Evolutionary conservation across 495 filamentous ascomycete species (phyloP).

Genomic region (Bacidia gigantensis): DNA sequence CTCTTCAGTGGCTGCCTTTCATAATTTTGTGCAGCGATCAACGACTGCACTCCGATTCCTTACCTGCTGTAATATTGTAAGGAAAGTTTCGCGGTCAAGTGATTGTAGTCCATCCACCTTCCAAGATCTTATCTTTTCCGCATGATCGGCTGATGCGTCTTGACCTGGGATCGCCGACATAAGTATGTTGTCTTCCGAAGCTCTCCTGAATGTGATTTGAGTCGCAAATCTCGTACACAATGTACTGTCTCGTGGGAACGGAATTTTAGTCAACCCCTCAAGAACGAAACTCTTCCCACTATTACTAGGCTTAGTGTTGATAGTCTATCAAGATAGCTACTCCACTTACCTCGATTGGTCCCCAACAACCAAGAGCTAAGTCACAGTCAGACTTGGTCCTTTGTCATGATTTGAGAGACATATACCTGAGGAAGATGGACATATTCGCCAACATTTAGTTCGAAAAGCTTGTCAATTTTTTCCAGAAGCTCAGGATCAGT

Average conservation of each 20-base stretch:
- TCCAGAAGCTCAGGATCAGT: constrained; percentile 25
- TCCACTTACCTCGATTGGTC: constrained; percentile 23
- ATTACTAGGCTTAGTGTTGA: constrained; percentile 27
- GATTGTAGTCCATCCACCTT: constrained; percentile 11
- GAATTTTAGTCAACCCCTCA: constrained; percentile 31
- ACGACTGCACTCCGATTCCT: no score
- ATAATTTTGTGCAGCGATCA: no score
- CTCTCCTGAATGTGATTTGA: constrained; percentile 35
- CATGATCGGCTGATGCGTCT: constrained; percentile 14
- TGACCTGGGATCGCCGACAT: constrained; percentile 21
- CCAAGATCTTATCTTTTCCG: constrained; percentile 20
- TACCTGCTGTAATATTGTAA: no score
- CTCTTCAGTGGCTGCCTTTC: no score
- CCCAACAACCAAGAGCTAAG: constrained; percentile 29
- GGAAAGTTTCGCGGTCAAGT: constrained; percentile 16
- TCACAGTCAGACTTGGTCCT: neutral
- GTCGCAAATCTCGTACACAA: constrained; percentile 36
- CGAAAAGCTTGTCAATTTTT: constrained; percentile 32
- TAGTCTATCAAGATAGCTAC: constrained; percentile 22
- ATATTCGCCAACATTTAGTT: constrained; percentile 29
- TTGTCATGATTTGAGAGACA: neutral
- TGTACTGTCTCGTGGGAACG: constrained; percentile 29
- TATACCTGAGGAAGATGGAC: constrained; percentile 24
- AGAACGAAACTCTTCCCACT: constrained; percentile 34
- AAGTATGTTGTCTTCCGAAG: constrained; percentile 7